phyloP scores from a whole-genome alignment of 208 protist species.

The Tritrichomonas foetus region DNA sequence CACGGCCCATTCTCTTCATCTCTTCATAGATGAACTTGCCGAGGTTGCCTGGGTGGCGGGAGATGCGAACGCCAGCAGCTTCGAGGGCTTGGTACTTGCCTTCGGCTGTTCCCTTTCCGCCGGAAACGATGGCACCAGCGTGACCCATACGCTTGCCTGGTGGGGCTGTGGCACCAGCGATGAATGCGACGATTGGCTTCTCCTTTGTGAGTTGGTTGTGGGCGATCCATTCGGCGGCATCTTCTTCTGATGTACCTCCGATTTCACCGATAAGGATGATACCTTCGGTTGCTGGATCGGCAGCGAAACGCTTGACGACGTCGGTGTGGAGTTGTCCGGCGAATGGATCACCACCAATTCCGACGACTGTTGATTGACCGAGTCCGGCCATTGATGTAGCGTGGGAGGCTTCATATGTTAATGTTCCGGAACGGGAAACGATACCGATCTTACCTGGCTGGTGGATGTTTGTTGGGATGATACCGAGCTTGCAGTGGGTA shows the following conservation, averaged over 20 bases:
- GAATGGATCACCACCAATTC: constrained; percentile 84
- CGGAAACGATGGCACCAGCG: constrained; percentile 91
- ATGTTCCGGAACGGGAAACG: constrained; percentile 95
- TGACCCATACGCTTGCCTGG: constrained; percentile 85
- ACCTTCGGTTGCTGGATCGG: constrained; percentile 92
- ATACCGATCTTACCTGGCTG: constrained; percentile 92
- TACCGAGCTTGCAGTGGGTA: constrained; percentile 97
- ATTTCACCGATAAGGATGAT: constrained; percentile 83
- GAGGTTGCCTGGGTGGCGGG: not conserved
- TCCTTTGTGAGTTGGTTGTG: constrained; percentile 63
- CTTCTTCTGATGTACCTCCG: constrained; percentile 92
- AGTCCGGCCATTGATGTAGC: constrained; percentile 89
- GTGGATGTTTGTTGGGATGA: constrained; percentile 99
- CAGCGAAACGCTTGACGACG: constrained; percentile 84
- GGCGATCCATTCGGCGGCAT: constrained; percentile 88
- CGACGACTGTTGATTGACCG: constrained; percentile 64
- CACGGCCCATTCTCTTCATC: constrained; percentile 34
- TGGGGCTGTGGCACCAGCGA: constrained; percentile 92
- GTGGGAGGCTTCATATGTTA: constrained; percentile 97
- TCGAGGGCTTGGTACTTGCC: constrained; percentile 77
- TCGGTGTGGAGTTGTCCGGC: constrained; percentile 99
- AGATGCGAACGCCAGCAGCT: constrained; percentile 32
- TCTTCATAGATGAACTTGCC: constrained; percentile 39
- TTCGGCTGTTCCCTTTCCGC: constrained; percentile 82
- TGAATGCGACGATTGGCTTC: constrained; percentile 81